Evolutionary conservation across 169 alveolate genomes (phyloP).

Genomic region (Plasmodium inui): DNA sequence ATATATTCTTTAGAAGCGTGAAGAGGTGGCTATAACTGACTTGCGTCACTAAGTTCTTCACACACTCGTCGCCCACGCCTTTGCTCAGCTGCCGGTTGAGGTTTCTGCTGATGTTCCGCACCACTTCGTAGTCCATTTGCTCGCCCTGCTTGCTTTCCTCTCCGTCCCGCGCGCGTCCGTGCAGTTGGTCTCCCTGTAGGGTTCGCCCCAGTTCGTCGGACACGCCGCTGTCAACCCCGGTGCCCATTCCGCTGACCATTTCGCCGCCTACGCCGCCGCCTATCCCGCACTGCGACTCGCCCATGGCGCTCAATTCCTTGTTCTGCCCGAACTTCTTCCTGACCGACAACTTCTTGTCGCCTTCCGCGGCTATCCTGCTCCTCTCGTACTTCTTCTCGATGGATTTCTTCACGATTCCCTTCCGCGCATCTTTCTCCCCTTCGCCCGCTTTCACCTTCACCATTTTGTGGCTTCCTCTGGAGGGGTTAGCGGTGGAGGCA

Average conservation of each 20-base stretch:
- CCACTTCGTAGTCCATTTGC: slow-evolving; percentile 26
- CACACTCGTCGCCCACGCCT: slow-evolving; percentile 64
- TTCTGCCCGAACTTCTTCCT: not conserved
- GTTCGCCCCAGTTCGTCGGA: not conserved
- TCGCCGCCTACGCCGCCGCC: not conserved
- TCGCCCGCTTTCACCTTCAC: slow-evolving; percentile 25
- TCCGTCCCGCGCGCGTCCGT: not conserved
- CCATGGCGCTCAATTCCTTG: not conserved
- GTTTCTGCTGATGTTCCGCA: slow-evolving; percentile 20
- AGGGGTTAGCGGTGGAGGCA: not conserved
- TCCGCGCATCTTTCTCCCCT: not conserved
- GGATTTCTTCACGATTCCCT: slow-evolving; percentile 7
- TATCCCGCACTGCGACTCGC: not conserved
- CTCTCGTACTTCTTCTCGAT: slow-evolving; percentile 60
- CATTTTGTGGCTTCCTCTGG: slow-evolving; percentile 10
- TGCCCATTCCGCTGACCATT: not conserved
- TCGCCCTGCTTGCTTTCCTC: not conserved
- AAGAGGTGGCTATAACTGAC: slow-evolving; percentile 62
- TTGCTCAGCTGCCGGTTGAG: slow-evolving; percentile 48
- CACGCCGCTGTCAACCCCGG: not conserved
- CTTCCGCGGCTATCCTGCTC: slow-evolving; percentile 1
- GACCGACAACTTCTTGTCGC: not conserved
- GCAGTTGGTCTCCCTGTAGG: not conserved
- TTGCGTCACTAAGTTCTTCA: slow-evolving; percentile 44
- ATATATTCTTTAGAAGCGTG: slow-evolving; percentile 38